Evolutionary conservation across 2,329 filamentous ascomycete genomes (phyloP), one percentile per base, ranked within the genome.

Genomic region (Alternaria viburni): DNA sequence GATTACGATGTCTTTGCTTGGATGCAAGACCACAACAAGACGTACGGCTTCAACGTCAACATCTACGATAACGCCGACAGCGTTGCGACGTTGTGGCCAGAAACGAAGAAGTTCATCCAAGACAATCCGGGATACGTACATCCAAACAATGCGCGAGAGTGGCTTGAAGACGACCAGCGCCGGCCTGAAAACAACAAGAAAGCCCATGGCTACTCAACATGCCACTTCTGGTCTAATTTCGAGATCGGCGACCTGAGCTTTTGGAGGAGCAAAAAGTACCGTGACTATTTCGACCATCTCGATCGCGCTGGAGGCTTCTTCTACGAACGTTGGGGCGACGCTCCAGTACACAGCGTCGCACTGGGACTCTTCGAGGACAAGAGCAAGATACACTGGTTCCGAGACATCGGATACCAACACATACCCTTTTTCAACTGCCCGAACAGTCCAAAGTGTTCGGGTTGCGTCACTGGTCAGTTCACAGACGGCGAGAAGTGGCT

Each of bases 141-240:
- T 73, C 83, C 90, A 58, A 93, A 96, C 80, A 97, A 93, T 77
- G 94, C 96, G 61, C 88, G 95, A 82, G 86, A 87, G 32, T 99
- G 95, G 95, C 81, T 99, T 65, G 92, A 90, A 2, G 96, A 99
- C 79, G 88, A 87, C 65, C 81, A 86, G 59, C 87, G 90, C 51
- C 88, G 96, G 52, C 94, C 95, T 1, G 88, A 93, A 13, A 91
- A 97, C 80, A 93, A 93, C 76, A 79, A 86, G 57, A 88, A 90
- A 67, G 95, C 95, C 7, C 91, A 97, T 74, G 96, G 96, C 32
- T 99, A 97, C 84, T 97, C 93, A 32, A 98, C 96, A 3, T 99
- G 96, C 80, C 96, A 99, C 81, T 99, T 99, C 85, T 99, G 96
- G 96, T 96, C 91, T 74, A 99, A 99, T 81, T 99, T 99, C 74